Evolutionary conservation across 2,329 filamentous ascomycete genomes (phyloP).

Genomic region (Microcyclospora pomicola): DNA sequence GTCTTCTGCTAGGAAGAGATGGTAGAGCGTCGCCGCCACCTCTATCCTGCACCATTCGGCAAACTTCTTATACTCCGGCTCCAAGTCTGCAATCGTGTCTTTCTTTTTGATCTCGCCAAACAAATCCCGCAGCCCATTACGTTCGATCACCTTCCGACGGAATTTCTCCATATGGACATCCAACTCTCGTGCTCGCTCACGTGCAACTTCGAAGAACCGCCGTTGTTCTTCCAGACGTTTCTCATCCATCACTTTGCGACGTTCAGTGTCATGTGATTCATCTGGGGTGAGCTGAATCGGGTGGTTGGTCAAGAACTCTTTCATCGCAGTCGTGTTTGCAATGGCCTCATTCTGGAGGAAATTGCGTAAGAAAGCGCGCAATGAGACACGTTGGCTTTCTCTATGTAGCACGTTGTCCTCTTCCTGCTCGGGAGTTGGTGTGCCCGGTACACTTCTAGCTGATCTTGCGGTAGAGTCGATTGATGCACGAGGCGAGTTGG

Average conservation of each 20-base stretch:
- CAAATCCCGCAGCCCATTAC: constrained; percentile 78
- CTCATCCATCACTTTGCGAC: constrained; percentile 70
- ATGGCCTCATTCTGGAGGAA: constrained; percentile 74
- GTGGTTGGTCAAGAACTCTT: constrained; percentile 66
- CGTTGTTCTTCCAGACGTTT: constrained; percentile 84
- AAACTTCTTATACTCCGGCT: constrained; percentile 93
- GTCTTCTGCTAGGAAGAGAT: constrained; percentile 93
- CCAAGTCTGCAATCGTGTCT: constrained; percentile 71
- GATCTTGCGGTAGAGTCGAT: constrained; percentile 14
- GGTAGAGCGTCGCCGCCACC: constrained; percentile 89
- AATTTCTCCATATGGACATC: constrained; percentile 95
- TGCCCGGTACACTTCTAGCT: constrained; percentile 8
- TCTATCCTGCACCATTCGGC: constrained; percentile 97
- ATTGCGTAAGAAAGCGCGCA: constrained; percentile 79
- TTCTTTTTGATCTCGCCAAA: constrained; percentile 91
- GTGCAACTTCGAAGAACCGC: constrained; percentile 88
- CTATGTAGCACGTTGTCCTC: constrained; percentile 49
- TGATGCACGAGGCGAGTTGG: constrained; percentile 20
- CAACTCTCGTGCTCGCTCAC: constrained; percentile 76
- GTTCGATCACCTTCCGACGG: constrained; percentile 52
- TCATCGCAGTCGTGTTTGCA: constrained; percentile 67
- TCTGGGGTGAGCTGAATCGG: constrained; percentile 65
- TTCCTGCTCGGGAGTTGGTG: constrained; percentile 6
- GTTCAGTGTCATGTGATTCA: constrained; percentile 67
- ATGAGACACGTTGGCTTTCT: constrained; percentile 79